Conservation (phyloP, 192 early-diverging fungal species). For the Entomortierella lignicola region DNA sequence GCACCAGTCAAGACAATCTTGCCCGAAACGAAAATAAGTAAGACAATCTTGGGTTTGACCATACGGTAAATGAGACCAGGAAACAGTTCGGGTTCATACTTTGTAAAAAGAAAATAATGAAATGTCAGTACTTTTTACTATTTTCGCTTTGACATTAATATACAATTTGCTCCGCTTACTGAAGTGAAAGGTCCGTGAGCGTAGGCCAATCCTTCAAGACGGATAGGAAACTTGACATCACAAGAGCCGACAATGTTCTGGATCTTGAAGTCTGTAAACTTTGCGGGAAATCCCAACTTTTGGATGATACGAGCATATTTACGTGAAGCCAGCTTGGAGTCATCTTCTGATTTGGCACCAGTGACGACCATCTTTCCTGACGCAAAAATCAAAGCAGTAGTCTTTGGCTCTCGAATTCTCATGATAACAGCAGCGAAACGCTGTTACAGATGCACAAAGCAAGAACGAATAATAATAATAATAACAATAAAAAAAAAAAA, state of each 20-base stretch:
- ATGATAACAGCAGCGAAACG: constrained; percentile 99
- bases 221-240: constrained; percentile 99
- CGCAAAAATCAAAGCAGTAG: constrained; percentile 98
- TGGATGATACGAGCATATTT: constrained; percentile 99
- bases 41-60: constrained; percentile 97
- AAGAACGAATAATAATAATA: constrained; percentile 13
- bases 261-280: constrained; percentile 99
- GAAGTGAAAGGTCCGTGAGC: constrained; percentile 92
- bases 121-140: no score
- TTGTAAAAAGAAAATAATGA: not conserved
- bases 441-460: constrained; percentile 55
- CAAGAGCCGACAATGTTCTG: constrained; percentile 99
- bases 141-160: no score
- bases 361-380: constrained; percentile 99
- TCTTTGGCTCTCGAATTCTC: constrained; percentile 99
- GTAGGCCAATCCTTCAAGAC: constrained; percentile 95
- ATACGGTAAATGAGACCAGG: constrained; percentile 99
- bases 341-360: constrained; percentile 97
- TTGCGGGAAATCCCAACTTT: constrained; percentile 97
- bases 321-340: constrained; percentile 94
- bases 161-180: constrained; percentile 63
- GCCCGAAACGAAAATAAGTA: constrained; percentile 98
- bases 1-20: constrained; percentile 99
- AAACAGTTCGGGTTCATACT: constrained; percentile 99
- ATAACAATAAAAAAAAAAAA: constrained; percentile 22